phyloP scores from a whole-genome alignment of 495 filamentous ascomycete species.

The Penicillium paxilli region DNA sequence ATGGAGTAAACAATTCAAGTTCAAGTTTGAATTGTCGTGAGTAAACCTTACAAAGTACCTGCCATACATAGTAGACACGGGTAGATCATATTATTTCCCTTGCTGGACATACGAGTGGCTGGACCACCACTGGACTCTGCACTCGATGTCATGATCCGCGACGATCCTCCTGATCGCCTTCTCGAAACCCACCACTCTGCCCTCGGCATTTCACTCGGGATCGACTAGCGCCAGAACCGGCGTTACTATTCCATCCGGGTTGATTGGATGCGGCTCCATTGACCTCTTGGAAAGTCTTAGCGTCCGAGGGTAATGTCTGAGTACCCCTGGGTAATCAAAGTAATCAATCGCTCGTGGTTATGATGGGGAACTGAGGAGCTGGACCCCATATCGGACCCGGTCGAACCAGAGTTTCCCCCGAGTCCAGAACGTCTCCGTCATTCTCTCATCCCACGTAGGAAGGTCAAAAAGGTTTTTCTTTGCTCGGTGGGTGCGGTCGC shows the following conservation, averaged over 20 bases:
- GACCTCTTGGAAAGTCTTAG: too few species aligned
- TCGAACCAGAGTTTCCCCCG: background rate
- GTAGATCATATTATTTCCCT: too few species aligned
- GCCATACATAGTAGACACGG: too few species aligned
- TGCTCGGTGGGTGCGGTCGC: background rate
- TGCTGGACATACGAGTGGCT: too few species aligned
- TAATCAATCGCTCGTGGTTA: background rate
- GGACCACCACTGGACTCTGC: too few species aligned
- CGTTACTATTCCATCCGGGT: constrained; percentile 13
- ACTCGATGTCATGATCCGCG: constrained; percentile 25
- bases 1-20: too few species aligned
- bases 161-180: constrained; percentile 23
- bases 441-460: background rate
- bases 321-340: constrained; percentile 6
- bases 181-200: background rate
- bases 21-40: too few species aligned
- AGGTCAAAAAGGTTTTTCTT: constrained; percentile 1
- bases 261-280: constrained; percentile 27
- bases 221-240: constrained; percentile 20
- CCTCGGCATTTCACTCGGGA: constrained; percentile 25
- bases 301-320: background rate
- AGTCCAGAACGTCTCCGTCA: background rate
- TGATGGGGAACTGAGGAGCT: background rate
- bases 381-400: background rate
- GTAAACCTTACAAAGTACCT: too few species aligned